Evolutionary conservation across 2,329 filamentous ascomycete species (phyloP).

Genomic region (Atkinsonella hypoxylon): DNA sequence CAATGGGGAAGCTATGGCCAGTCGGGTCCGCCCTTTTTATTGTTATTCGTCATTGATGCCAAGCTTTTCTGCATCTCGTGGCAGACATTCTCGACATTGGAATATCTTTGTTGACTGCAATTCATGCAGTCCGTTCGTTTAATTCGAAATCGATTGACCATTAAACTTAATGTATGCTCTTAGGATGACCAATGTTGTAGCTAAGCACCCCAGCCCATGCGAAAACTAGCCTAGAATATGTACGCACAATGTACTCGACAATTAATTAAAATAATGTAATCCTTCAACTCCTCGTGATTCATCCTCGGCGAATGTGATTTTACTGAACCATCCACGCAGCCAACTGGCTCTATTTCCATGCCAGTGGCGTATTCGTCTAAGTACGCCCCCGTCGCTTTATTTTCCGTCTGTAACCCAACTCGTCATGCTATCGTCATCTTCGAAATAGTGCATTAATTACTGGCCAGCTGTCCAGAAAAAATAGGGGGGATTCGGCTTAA

Average conservation of each 20-base stretch:
- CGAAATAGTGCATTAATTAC: neutral
- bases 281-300: neutral
- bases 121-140: neutral
- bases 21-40: no score
- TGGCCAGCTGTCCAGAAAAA: neutral
- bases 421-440: neutral
- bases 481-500: neutral
- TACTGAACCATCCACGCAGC: conserved; percentile 1
- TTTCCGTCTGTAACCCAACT: neutral
- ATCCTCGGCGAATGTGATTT: neutral
- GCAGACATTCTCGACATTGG: no score
- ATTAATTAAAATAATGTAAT: conserved; percentile 7
- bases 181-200: neutral
- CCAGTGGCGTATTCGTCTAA: conserved; percentile 4
- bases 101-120: no score
- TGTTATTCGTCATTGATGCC: no score
- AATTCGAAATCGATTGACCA: neutral
- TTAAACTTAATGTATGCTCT: neutral
- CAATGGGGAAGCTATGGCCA: no score
- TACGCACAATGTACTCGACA: conserved; percentile 1
- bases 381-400: neutral
- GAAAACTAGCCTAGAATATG: neutral
- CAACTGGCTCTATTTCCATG: conserved; percentile 5
- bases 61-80: no score
- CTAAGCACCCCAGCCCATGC: neutral